Evolutionary conservation across 495 filamentous ascomycete genomes (phyloP).

Genomic region (Talaromyces ruber): DNA sequence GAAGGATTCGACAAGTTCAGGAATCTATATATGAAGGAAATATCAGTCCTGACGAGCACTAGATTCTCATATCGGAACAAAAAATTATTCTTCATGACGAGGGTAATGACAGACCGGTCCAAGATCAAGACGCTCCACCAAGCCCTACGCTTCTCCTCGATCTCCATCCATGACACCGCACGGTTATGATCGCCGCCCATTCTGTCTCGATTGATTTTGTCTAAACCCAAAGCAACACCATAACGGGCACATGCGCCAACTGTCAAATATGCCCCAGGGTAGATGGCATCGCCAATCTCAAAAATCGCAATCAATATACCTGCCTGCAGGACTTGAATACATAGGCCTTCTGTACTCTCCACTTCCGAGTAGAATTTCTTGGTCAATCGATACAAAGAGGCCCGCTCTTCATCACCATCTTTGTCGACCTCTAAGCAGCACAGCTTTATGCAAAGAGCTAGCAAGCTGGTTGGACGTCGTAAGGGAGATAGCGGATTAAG

Average conservation of each 20-base stretch:
- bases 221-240: constrained; percentile 22
- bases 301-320: constrained; percentile 20
- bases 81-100: not conserved
- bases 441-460: not conserved
- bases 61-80: not conserved
- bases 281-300: constrained; percentile 23
- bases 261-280: constrained; percentile 21
- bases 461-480: not conserved
- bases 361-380: constrained; percentile 2
- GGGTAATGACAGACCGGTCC: constrained; percentile 22
- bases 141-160: constrained; percentile 35
- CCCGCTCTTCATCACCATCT: not conserved
- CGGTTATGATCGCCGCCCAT: constrained; percentile 22
- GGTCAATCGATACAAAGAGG: not conserved
- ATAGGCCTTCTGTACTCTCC: not conserved
- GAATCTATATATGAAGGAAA: constrained; percentile 11
- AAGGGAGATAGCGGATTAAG: not conserved
- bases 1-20: constrained; percentile 32
- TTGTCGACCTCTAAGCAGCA: not conserved
- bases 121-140: constrained; percentile 46
- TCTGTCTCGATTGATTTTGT: not conserved
- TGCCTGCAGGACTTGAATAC: constrained; percentile 11
- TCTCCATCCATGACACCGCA: constrained; percentile 16
- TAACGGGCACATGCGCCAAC: constrained; percentile 23
- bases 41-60: not conserved